Base-by-base conservation (phyloP, 345 rosid species). In the Eucalyptus paniculata region DNA sequence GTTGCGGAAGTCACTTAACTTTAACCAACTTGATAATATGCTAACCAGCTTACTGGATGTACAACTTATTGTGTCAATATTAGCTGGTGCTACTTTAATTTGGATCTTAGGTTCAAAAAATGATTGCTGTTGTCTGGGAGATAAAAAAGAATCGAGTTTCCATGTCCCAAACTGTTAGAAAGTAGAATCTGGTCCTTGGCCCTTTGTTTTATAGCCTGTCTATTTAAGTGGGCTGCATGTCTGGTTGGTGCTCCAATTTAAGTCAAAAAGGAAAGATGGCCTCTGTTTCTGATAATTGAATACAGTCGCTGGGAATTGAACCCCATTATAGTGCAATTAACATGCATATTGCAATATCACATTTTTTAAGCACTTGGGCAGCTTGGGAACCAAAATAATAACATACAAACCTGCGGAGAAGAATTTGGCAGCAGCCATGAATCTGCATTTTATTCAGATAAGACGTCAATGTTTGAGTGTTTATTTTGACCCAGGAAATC, bases 401-500 rank as follows among this genome's bases (percentile, higher is more conserved):
- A 42, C 14, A 60, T 28, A 6, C 89, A 72, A 60, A 81, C 47
- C 83, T 37, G 82, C 26, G 26, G 82, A 72, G 44, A 72, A 72
- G 82, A 72, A 72, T 72, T 40, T 19, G 82, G 82, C 26, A 34
- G 45, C 82, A 34, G 82, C 15, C 82, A 34, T 5, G 30, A 91
- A 62, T 86, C 87, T 92, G 60, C 89, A 77, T 89, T 89, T 90
- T 91, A 51, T 89, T 23, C 87, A 93, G 92, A 88, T 92, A 89
- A 90, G 87, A 87, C 88, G 90, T 89, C 91, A 93, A 54, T 90
- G 92, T 93, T 86, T 92, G 94, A 95, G 96, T 91, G 95, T 95
- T 97, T 97, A 92, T 95, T 97, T 97, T 94, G 95, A 93, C 96
- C 96, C 98, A 96, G 98, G 98, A 95, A 77, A 90, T 94, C 87